phyloP scores from a whole-genome alignment of 768 basidiomycete species.

The Auricularia sp. region DNA sequence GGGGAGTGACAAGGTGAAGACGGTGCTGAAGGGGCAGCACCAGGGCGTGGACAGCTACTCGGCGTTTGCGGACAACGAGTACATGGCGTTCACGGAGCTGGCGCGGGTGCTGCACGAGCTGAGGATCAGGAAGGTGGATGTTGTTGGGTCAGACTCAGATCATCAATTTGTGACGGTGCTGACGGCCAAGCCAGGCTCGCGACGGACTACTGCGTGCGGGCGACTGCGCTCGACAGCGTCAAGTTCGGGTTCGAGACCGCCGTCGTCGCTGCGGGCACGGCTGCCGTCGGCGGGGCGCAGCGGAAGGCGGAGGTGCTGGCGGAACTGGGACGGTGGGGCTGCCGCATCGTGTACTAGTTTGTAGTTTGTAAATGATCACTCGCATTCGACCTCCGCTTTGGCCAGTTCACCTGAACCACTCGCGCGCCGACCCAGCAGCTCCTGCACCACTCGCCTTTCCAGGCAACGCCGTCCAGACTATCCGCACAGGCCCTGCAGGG shows the following conservation, averaged over 20 bases:
- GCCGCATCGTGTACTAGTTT: neutral
- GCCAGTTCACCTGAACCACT: neutral
- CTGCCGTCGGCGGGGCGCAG: slow-evolving; percentile 11
- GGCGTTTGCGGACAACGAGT: slow-evolving; percentile 60
- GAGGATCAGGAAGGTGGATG: slow-evolving; percentile 46
- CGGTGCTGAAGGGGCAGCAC: slow-evolving; percentile 39
- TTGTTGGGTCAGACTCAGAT: slow-evolving; percentile 32
- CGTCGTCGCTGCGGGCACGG: slow-evolving; percentile 13
- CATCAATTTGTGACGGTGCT: neutral
- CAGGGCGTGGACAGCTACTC: slow-evolving; percentile 65
- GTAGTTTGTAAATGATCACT: neutral
- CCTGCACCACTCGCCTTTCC: slow-evolving; percentile 12
- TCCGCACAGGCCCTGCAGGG: slow-evolving; percentile 85
- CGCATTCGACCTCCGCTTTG: neutral
- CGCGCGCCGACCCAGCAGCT: neutral
- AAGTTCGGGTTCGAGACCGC: slow-evolving; percentile 35
- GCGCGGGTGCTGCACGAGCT: slow-evolving; percentile 30
- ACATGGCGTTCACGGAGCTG: slow-evolving; percentile 38
- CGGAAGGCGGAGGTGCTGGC: neutral
- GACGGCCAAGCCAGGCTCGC: slow-evolving; percentile 32
- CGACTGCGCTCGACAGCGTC: slow-evolving; percentile 43
- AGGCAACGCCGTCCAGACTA: slow-evolving; percentile 46
- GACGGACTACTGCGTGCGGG: slow-evolving; percentile 69
- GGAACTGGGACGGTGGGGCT: neutral
- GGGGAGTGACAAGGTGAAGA: slow-evolving; percentile 9